Conservation (phyloP, 371 early-diverging fungal species). For the Mortierella sp. region DNA sequence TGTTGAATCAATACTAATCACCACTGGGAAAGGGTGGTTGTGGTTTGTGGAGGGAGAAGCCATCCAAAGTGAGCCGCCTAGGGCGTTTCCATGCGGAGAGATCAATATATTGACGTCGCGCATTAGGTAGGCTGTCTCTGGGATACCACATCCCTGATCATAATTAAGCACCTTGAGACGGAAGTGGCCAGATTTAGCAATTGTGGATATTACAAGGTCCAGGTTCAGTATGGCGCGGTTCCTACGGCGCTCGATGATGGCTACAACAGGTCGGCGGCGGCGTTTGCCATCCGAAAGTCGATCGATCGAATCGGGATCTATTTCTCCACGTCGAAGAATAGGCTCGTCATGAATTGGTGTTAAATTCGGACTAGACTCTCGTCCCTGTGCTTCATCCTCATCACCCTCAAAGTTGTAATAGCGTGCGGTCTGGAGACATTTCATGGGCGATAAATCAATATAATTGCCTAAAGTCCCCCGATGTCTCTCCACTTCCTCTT, state of each 20-base stretch:
- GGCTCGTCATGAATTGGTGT: not conserved
- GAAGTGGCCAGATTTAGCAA: constrained; percentile 18
- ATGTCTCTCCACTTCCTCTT: not conserved
- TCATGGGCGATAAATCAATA: not conserved
- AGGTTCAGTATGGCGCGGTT: constrained; percentile 23
- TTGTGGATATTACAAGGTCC: constrained; percentile 33
- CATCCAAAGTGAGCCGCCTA: constrained; percentile 65
- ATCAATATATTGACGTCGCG: constrained; percentile 62
- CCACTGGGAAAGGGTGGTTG: constrained; percentile 5
- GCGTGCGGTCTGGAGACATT: constrained; percentile 26
- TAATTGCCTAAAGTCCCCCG: not conserved
- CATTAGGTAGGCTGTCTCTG: constrained; percentile 58
- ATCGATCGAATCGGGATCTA: constrained; percentile 42
- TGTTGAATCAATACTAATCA: constrained; percentile 59
- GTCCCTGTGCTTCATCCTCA: not conserved
- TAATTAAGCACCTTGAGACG: constrained; percentile 46
- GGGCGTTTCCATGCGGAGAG: constrained; percentile 61
- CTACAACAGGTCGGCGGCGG: constrained; percentile 16
- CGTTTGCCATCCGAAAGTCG: not conserved
- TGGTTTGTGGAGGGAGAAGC: not conserved
- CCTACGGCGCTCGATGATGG: constrained; percentile 29
- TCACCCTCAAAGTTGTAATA: constrained; percentile 33
- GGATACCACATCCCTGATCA: constrained; percentile 60
- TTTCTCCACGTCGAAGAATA: not conserved
- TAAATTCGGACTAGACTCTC: not conserved